Conservation (phyloP, 257 asterid genomes). For the Solanum habrochaites region DNA sequence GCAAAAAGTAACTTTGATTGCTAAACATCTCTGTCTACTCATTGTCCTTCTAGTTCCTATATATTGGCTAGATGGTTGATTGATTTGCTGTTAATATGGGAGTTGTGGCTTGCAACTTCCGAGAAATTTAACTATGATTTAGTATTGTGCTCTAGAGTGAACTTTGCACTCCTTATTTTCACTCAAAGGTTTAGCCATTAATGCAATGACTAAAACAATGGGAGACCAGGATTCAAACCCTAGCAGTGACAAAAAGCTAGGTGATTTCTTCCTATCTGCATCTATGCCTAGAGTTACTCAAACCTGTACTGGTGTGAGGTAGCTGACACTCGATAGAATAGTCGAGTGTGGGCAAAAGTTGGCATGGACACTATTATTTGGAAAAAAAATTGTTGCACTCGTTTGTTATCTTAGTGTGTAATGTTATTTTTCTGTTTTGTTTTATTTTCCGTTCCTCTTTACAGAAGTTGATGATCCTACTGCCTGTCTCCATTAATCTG, state of each 20-base stretch:
- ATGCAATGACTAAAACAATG: neutral
- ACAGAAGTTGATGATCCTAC: neutral
- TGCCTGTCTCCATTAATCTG: neutral
- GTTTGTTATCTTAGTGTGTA: neutral
- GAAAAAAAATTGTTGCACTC: neutral
- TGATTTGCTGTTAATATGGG: neutral
- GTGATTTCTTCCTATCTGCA: neutral
- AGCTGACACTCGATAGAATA: neutral
- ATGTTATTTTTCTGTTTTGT: neutral
- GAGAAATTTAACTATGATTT: neutral
- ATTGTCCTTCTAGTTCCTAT: neutral
- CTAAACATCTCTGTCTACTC: neutral
- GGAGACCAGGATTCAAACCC: neutral
- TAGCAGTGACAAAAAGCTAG: neutral
- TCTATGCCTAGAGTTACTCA: neutral
- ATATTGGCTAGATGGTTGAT: neutral
- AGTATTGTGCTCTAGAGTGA: neutral
- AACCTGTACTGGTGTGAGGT: neutral
- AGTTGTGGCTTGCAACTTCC: neutral
- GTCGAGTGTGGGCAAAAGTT: neutral
- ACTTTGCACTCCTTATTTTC: neutral
- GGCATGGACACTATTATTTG: neutral
- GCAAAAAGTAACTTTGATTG: constrained; percentile 57
- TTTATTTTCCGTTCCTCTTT: neutral
- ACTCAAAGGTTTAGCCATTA: neutral